These are phyloP conservation scores for Glycine tomentella DNA, from an alignment of 306 rosid species.

Conservation along the genomic window DNA sequence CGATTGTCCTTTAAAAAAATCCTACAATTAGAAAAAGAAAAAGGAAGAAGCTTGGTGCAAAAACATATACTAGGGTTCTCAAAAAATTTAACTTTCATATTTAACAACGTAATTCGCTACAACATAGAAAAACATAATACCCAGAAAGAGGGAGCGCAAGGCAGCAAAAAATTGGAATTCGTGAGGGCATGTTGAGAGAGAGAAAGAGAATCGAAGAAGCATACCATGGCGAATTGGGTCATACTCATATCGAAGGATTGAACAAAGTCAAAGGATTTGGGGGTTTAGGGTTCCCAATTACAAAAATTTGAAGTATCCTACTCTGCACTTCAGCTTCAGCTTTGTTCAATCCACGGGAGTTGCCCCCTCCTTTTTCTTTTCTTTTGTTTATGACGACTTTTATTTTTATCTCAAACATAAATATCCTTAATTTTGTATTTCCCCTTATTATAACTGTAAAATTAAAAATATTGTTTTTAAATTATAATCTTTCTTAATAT, in stretches of 20 bases:
- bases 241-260: constrained; percentile 56
- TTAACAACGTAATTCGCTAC: too few relatives aligned
- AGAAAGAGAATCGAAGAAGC: constrained; percentile 36
- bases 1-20: not conserved
- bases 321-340: not conserved
- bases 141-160: constrained; percentile 26
- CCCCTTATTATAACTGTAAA: too few relatives aligned
- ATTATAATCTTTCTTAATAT: too few relatives aligned
- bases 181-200: not conserved
- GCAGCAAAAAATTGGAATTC: constrained; percentile 33
- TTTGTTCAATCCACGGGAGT: constrained; percentile 5
- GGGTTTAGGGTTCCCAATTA: constrained; percentile 49
- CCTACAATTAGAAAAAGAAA: constrained; percentile 5
- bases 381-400: too few relatives aligned
- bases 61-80: constrained; percentile 39
- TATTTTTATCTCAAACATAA: not conserved
- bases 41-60: constrained; percentile 26
- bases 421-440: too few relatives aligned
- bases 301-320: not conserved
- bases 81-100: constrained; percentile 10
- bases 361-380: not conserved
- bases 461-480: too few relatives aligned
- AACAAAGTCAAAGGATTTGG: constrained; percentile 24
- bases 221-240: constrained; percentile 94
- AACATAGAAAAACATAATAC: too few relatives aligned